Evolutionary conservation across 129 eudicot genomes (phyloP).

Genomic region (Artemisia annua): DNA sequence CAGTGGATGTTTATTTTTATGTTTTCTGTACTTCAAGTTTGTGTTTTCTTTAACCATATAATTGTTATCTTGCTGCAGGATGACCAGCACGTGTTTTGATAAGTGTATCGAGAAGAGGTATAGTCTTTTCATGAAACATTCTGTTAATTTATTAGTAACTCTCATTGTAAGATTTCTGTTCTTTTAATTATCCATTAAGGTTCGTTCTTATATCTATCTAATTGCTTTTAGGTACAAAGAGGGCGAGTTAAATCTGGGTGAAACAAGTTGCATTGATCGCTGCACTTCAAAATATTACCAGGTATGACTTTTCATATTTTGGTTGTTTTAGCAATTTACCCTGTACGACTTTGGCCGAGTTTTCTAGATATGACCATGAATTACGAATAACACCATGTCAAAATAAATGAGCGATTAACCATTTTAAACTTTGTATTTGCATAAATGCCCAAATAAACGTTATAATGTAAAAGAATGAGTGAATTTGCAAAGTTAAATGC

Average conservation of each 20-base stretch:
- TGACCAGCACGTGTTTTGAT: conserved; percentile 61
- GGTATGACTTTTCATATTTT: conserved; percentile 29
- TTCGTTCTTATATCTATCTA: not conserved
- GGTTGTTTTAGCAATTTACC: not conserved
- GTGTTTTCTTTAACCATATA: too few relatives aligned
- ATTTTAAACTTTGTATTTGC: not conserved
- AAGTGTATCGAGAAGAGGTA: conserved; percentile 71
- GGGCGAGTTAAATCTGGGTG: conserved; percentile 71
- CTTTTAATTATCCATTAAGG: too few relatives aligned
- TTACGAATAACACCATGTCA: too few relatives aligned
- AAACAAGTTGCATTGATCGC: conserved; percentile 69
- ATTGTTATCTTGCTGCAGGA: conserved; percentile 43
- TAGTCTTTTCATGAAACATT: not conserved
- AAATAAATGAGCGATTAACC: too few relatives aligned
- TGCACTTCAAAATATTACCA: conserved; percentile 84
- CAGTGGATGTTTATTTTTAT: too few relatives aligned
- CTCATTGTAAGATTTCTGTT: too few relatives aligned
- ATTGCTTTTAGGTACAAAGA: conserved; percentile 58
- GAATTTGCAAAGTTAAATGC: too few relatives aligned
- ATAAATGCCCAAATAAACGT: not conserved
- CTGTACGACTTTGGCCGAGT: too few relatives aligned
- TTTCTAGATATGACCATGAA: too few relatives aligned
- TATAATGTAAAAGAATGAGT: not conserved
- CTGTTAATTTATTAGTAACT: not conserved
- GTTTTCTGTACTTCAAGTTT: too few relatives aligned